These are phyloP conservation scores for Leptographium procerum DNA, from an alignment of 2,329 filamentous ascomycete species.

Conservation along the genomic window DNA sequence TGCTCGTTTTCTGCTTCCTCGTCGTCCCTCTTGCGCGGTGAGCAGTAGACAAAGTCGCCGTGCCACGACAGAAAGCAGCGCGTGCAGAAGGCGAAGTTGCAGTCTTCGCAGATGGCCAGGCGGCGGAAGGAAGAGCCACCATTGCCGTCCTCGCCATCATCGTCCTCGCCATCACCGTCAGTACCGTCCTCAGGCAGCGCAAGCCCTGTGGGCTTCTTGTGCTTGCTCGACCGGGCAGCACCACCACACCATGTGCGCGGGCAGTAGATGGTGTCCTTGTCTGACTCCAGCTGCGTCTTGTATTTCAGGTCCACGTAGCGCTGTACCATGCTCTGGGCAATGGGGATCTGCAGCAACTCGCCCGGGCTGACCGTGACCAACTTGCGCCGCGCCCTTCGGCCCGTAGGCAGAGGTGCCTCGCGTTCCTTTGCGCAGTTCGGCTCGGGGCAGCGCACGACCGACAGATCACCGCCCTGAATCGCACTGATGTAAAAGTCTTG, in stretches of 20 bases:
- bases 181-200: slow-evolving; percentile 12
- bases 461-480: slow-evolving; percentile 74
- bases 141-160: slow-evolving; percentile 9
- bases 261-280: slow-evolving; percentile 87
- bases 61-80: slow-evolving; percentile 73
- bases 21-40: slow-evolving; percentile 51
- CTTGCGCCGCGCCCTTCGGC: slow-evolving; percentile 41
- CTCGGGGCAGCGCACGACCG: slow-evolving; percentile 66
- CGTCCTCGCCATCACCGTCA: slow-evolving; percentile 6
- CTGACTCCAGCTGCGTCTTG: slow-evolving; percentile 82
- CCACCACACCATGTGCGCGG: slow-evolving; percentile 88
- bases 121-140: slow-evolving; percentile 26
- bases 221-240: slow-evolving; percentile 64
- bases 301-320: slow-evolving; percentile 85
- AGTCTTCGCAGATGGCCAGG: slow-evolving; percentile 79
- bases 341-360: slow-evolving; percentile 68
- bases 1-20: slow-evolving; percentile 26
- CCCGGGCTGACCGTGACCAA: slow-evolving; percentile 60
- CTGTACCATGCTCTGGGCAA: slow-evolving; percentile 61
- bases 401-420: slow-evolving; percentile 17
- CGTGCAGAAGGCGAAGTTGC: slow-evolving; percentile 76
- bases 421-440: slow-evolving; percentile 65
- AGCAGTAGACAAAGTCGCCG: slow-evolving; percentile 65
- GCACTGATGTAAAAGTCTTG: slow-evolving; percentile 83
- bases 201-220: slow-evolving; percentile 46